A percentile compares a stretch with the other conserved stretches of the same genome.
Evolutionary conservation across 192 early-diverging fungal species (phyloP).

Genomic region (Haplosporangium gracile): DNA sequence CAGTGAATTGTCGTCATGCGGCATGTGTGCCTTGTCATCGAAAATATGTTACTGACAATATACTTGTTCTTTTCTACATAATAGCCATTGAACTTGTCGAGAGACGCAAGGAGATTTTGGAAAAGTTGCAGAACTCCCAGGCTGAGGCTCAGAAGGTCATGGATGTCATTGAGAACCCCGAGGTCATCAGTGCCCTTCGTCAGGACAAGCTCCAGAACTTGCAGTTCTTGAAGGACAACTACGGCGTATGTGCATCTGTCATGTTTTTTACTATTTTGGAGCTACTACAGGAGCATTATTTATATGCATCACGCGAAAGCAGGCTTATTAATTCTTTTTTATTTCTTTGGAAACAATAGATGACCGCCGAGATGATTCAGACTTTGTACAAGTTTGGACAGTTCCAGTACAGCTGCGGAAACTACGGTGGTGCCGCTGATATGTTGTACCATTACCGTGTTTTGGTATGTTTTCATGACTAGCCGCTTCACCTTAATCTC

Average conservation of each 20-base stretch:
- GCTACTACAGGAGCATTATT: no score
- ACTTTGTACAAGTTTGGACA: conserved; percentile 90
- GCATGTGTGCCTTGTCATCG: neutral
- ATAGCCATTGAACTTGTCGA: conserved; percentile 67
- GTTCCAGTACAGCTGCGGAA: conserved; percentile 94
- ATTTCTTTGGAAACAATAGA: conserved; percentile 59
- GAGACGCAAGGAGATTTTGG: conserved; percentile 83
- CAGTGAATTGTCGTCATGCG: neutral
- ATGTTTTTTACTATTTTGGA: neutral
- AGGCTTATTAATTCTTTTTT: neutral
- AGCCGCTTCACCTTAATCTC: neutral
- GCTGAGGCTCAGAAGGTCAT: conserved; percentile 85
- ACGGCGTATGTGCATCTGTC: conserved; percentile 65
- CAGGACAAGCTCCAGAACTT: conserved; percentile 96
- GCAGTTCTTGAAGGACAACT: conserved; percentile 88
- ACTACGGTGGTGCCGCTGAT: conserved; percentile 91
- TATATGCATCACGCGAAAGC: no score
- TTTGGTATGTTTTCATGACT: conserved; percentile 70
- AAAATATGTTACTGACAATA: neutral
- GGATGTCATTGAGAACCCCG: conserved; percentile 91
- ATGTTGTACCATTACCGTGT: conserved; percentile 96
- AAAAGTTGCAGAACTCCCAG: conserved; percentile 80
- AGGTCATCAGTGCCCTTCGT: conserved; percentile 89
- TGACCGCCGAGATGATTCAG: conserved; percentile 89
- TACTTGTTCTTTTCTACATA: neutral